Base-by-base conservation (phyloP, 768 basidiomycete genomes). In the Crepidotus variabilis region DNA sequence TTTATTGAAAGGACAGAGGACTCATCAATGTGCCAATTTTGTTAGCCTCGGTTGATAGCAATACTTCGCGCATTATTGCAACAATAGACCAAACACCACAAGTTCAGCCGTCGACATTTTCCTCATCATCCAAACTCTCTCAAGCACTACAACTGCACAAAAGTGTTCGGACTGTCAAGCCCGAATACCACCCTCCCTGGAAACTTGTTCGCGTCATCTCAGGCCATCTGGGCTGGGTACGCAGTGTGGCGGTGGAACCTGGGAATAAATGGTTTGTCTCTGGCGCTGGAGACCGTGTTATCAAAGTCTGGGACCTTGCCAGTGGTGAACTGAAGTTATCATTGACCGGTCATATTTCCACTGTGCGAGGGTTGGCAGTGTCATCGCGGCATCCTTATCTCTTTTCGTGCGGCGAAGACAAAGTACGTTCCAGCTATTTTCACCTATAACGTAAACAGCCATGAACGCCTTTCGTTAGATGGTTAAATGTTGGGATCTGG, bases 401-500 rank as follows among this genome's bases (percentile, higher is more conserved):
- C 39, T 99, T 99, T 69, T 96, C 94, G 6, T 95, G 93, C 61
- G 94, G 91, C 52, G 97, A 99, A 71, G 97, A 99, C 72, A 98
- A 99, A 85, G 94, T 91, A 49, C 51, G 69, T 58, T 39, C 35
- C n/a, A 9, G 21, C 46, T 9, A 39, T 47, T 53, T 54, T 14
- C 56, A 22, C 11, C 24, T 20, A 36, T 23, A 43, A 51, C 23
- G 11, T 50, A 28, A 55, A 8, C 21, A 21, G 51, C 46, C 21
- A 22, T 50, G 50, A 9, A 14, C 51, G 34, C 34, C 43, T 22
- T 55, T 39, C 46, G 32, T 32, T 67, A 97, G 94, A 98, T 98
- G 97, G 97, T 99, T 34, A 98, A 98, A 76, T 98, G 97, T 64
- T 98, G 97, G 97, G 97, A 99, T 65, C 75, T 99, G 50, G 97